Base-by-base conservation (phyloP, 345 rosid genomes). In the Eucalyptus paniculata region DNA sequence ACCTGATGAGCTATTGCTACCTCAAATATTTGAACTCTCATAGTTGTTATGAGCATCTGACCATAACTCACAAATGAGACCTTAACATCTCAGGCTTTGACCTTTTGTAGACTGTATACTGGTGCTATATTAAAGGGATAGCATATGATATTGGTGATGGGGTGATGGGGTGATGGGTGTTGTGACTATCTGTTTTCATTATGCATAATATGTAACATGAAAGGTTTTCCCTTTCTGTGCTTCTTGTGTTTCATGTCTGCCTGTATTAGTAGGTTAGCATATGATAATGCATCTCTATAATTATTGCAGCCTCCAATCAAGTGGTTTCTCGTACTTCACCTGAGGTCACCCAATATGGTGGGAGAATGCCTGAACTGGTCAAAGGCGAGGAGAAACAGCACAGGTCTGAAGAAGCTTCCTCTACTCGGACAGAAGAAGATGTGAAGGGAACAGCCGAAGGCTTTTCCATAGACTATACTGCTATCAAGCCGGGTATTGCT, bases 401-500 rank as follows among this genome's bases (percentile, higher is more conserved):
- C 69, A 93, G 87, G 42, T 89, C 94, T 30, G 98, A 96, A 93
- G 98, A 95, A 94, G 98, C 96, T 83, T 95, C 96, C 72, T 92
- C 97, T 40, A 91, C 92, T 91, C 96, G 92, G 87, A 93, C 94
- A 42, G 97, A 93, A 87, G 97, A 94, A 87, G 94, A 92, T 60
- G 92, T 83, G 28, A 94, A 89, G 9, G 90, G 94, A 91, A 77
- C 93, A 6, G 91, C 93, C 8, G 99, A 96, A 50, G 94, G 93
- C 50, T 86, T 92, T 72, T 90, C 95, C 60, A 91, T 91, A 50
- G 98, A 97, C 93, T 93, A 96, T 86, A 94, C 97, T 1, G 97
- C 96, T 82, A 96, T 98, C 91, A 97, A 95, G 92, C 99, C 97
- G 4, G 99, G 99, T 45, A 96, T 98, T 89, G 96, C 95, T 89